phyloP scores from a whole-genome alignment of 2,329 filamentous ascomycete species.

The Ceratocystis huliohia region DNA sequence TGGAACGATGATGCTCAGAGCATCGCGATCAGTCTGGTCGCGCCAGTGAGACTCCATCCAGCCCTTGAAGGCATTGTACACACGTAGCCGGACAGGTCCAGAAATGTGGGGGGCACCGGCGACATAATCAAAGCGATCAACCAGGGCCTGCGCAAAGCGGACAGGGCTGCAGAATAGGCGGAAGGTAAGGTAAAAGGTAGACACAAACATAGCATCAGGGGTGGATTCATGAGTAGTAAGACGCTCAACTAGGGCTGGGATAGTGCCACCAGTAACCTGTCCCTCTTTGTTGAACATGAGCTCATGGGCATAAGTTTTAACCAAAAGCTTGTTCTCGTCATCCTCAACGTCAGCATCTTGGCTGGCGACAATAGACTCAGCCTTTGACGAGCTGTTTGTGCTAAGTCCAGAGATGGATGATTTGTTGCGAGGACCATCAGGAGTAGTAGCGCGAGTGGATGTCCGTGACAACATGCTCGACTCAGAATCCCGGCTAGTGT shows the following conservation, averaged over 20 bases:
- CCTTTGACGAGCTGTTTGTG: constrained; percentile 45
- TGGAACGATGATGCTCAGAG: constrained; percentile 59
- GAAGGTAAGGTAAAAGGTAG: constrained; percentile 93
- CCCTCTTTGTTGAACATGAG: constrained; percentile 89
- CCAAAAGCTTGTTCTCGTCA: constrained; percentile 70
- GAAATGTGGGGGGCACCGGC: constrained; percentile 62
- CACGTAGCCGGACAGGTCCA: constrained; percentile 69
- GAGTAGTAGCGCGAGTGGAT: constrained; percentile 80
- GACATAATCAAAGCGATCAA: constrained; percentile 86
- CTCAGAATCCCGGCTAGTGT: constrained; percentile 68
- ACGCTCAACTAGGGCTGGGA: constrained; percentile 84
- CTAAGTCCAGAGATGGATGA: constrained; percentile 58
- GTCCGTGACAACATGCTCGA: constrained; percentile 66
- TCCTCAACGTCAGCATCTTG: constrained; percentile 67
- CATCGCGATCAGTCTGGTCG: constrained; percentile 62
- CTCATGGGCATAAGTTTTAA: constrained; percentile 83
- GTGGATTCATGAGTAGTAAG: constrained; percentile 87
- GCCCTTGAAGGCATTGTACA: constrained; percentile 93
- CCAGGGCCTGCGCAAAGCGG: constrained; percentile 68
- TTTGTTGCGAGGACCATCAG: constrained; percentile 52
- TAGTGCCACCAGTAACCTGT: constrained; percentile 81
- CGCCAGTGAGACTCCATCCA: constrained; percentile 97
- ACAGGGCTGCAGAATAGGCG: constrained; percentile 75
- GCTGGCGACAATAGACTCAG: constrained; percentile 26
- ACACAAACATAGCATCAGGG: constrained; percentile 81